Evolutionary conservation across 2,329 filamentous ascomycete species (phyloP).

Genomic region (Xylaria sp.): DNA sequence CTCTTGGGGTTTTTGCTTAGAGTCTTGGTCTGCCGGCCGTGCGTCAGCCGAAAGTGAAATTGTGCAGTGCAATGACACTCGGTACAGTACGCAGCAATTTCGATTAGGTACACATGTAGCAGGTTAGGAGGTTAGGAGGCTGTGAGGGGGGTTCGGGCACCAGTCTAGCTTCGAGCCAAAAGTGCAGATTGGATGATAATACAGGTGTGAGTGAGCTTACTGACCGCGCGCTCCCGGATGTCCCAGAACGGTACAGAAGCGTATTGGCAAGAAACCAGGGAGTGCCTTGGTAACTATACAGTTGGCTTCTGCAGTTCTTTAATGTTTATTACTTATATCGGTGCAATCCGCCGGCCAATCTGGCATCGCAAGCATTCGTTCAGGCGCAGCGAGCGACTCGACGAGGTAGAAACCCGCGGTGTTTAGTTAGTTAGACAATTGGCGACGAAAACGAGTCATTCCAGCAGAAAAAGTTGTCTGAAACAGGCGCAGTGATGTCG

Average conservation of each 20-base stretch:
- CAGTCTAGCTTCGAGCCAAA: slow-evolving; percentile 19
- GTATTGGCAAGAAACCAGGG: not conserved
- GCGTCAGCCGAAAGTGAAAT: slow-evolving; percentile 31
- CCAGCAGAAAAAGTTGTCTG: slow-evolving; percentile 9
- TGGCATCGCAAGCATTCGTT: not conserved
- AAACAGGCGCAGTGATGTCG: slow-evolving; percentile 28
- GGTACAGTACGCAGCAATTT: slow-evolving; percentile 14
- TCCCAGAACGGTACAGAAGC: not conserved
- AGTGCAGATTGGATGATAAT: slow-evolving; percentile 14
- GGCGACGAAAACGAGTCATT: slow-evolving; percentile 19
- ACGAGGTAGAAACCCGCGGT: not conserved
- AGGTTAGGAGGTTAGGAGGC: slow-evolving; percentile 27
- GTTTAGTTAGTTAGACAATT: slow-evolving; percentile 5
- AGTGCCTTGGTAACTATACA: slow-evolving; percentile 3
- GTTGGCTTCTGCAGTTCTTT: not conserved
- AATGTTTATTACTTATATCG: not conserved
- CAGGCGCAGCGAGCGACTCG: not conserved
- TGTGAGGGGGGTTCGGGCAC: slow-evolving; percentile 12
- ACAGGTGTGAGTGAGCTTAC: not conserved
- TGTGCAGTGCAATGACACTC: not conserved
- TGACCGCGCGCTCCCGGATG: slow-evolving; percentile 8
- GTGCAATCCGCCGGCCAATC: not conserved
- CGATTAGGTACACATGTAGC: slow-evolving; percentile 18
- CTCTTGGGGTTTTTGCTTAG: slow-evolving; percentile 22
- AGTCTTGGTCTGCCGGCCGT: slow-evolving; percentile 18